These are phyloP conservation scores for Trichomonas vaginalis DNA, from an alignment of 208 protist genomes.

Conservation along the genomic window DNA sequence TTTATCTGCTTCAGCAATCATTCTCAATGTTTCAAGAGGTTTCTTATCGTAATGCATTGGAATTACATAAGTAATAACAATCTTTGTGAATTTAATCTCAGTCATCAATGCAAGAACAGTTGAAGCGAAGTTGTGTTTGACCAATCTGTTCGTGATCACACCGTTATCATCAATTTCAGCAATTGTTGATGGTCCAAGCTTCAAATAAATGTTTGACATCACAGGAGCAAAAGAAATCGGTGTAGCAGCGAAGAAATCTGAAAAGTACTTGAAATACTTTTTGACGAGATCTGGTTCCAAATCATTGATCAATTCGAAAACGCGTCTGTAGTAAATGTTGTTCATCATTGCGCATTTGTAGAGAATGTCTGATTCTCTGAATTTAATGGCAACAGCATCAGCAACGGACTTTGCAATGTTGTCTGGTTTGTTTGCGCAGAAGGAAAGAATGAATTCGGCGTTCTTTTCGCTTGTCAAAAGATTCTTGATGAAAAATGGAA, in stretches of 20 bases:
- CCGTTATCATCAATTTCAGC: background rate
- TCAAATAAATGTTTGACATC: background rate
- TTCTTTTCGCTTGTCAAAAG: background rate
- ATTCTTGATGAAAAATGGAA: background rate
- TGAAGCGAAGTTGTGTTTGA: background rate
- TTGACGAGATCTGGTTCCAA: background rate
- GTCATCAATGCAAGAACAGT: background rate
- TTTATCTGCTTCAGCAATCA: background rate
- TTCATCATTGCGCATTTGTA: background rate
- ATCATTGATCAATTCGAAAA: background rate
- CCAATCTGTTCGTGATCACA: background rate
- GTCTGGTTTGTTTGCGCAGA: background rate
- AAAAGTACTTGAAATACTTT: background rate
- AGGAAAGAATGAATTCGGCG: background rate
- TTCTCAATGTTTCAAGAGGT: background rate
- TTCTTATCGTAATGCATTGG: background rate
- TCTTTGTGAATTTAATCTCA: background rate
- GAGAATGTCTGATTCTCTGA: background rate
- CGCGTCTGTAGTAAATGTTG: background rate
- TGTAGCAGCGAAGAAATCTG: background rate
- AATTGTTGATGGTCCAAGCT: background rate
- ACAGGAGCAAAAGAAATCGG: background rate
- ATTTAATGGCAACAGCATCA: background rate
- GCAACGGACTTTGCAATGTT: background rate
- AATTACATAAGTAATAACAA: background rate